Evolutionary conservation across 163 green algal genomes (phyloP).

Genomic region (Coccomyxa subellipsoidea): DNA sequence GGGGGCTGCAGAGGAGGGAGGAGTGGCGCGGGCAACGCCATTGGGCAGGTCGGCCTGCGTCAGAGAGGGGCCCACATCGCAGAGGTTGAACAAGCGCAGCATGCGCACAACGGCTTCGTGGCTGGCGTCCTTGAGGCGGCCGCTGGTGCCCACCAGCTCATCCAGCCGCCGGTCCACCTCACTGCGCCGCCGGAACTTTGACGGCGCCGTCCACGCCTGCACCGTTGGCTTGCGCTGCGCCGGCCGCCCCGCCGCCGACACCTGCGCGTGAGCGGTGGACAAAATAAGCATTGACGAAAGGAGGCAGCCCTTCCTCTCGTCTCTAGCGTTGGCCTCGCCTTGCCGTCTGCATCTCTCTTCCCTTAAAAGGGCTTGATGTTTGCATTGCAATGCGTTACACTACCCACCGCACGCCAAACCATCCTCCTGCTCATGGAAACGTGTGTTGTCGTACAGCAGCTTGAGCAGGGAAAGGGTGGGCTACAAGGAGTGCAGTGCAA

Average conservation of each 20-base stretch:
- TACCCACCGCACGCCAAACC: too few species aligned
- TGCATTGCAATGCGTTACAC: too few species aligned
- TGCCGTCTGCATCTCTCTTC: too few species aligned
- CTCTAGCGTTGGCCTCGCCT: too few species aligned
- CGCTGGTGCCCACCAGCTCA: conserved; percentile 49
- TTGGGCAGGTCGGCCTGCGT: not conserved
- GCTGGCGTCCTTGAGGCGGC: conserved; percentile 51
- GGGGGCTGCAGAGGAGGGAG: not conserved
- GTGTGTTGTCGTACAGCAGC: too few species aligned
- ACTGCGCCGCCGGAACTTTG: conserved; percentile 37
- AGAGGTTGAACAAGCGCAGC: conserved; percentile 92
- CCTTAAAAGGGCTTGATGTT: too few species aligned
- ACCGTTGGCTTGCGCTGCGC: not conserved
- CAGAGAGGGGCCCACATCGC: conserved; percentile 61
- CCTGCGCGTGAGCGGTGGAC: not conserved
- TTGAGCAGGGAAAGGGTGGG: too few species aligned
- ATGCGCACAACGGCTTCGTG: conserved; percentile 46
- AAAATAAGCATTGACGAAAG: too few species aligned
- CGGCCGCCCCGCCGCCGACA: not conserved
- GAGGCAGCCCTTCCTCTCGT: too few species aligned
- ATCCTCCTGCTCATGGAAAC: too few species aligned
- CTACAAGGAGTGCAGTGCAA: not conserved
- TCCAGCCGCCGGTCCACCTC: conserved; percentile 80
- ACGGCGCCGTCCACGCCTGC: not conserved
- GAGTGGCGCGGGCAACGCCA: not conserved